phyloP scores from a whole-genome alignment of 2,329 filamentous ascomycete genomes.

The Macroventuria anomochaeta region DNA sequence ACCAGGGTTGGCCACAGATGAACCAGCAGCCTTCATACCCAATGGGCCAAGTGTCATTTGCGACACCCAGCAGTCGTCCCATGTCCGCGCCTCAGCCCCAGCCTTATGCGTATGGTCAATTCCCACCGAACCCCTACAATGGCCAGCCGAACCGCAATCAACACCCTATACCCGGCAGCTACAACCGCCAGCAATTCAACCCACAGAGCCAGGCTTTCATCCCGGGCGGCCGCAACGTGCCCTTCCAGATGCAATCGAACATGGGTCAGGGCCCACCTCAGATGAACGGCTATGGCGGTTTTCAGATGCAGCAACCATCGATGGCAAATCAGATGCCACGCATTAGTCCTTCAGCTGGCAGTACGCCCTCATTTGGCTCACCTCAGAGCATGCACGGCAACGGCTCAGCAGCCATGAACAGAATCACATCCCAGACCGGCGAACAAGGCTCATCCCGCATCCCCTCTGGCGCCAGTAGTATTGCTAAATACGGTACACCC shows the following conservation, averaged over 20 bases:
- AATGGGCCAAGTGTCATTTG: constrained; percentile 35
- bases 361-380: constrained; percentile 39
- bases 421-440: constrained; percentile 35
- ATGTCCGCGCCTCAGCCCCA: constrained; percentile 47
- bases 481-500: constrained; percentile 64
- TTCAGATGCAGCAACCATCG: constrained; percentile 27
- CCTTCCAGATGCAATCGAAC: constrained; percentile 42
- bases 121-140: constrained; percentile 68
- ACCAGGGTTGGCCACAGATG: constrained; percentile 43
- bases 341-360: constrained; percentile 36
- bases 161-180: constrained; percentile 85
- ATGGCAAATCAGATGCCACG: constrained; percentile 33
- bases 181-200: constrained; percentile 85
- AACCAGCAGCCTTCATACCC: constrained; percentile 39
- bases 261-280: constrained; percentile 42
- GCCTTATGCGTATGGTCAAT: constrained; percentile 77
- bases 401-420: constrained; percentile 27
- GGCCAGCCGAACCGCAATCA: constrained; percentile 72
- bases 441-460: constrained; percentile 30
- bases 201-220: constrained; percentile 93
- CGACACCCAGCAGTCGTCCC: constrained; percentile 39
- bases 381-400: constrained; percentile 35
- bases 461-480: constrained; percentile 52
- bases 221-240: constrained; percentile 61
- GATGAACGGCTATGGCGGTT: constrained; percentile 40